Conservation (phyloP, 2,329 filamentous ascomycete species). For the Colletotrichum costaricense region DNA sequence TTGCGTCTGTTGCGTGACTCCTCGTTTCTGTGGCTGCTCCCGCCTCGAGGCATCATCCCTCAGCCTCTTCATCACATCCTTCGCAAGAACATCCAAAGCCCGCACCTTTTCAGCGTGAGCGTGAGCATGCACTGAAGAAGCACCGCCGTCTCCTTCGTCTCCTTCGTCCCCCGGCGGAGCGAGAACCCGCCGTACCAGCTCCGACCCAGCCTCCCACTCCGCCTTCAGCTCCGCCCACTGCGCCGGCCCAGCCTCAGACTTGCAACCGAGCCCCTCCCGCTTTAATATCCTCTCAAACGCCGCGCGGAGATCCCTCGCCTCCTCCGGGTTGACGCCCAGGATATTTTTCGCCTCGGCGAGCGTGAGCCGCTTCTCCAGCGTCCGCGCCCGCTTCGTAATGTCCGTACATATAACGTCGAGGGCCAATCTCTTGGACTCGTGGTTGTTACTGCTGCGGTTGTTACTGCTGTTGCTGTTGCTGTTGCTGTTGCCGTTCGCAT, state of each 20-base stretch:
- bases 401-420: constrained; percentile 85
- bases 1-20: not conserved
- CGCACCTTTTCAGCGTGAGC: constrained; percentile 67
- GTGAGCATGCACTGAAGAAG: no score
- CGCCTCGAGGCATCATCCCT: constrained; percentile 73
- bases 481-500: no score
- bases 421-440: constrained; percentile 73
- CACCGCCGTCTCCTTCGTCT: constrained; percentile 61
- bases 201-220: constrained; percentile 71
- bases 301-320: constrained; percentile 70
- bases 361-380: constrained; percentile 73
- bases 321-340: constrained; percentile 55
- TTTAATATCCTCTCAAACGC: constrained; percentile 75
- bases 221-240: constrained; percentile 79
- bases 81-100: constrained; percentile 77
- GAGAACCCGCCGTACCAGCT: constrained; percentile 66
- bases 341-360: constrained; percentile 79
- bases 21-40: constrained; percentile 49
- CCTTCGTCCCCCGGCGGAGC: constrained; percentile 55
- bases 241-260: constrained; percentile 76
- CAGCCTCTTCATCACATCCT: constrained; percentile 82
- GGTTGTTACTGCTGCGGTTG: constrained; percentile 43
- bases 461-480: no score
- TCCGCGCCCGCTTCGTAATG: constrained; percentile 82
- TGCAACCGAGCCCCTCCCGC: constrained; percentile 76